Evolutionary conservation across 2,329 filamentous ascomycete genomes (phyloP).

Genomic region (Neofusicoccum sp.): DNA sequence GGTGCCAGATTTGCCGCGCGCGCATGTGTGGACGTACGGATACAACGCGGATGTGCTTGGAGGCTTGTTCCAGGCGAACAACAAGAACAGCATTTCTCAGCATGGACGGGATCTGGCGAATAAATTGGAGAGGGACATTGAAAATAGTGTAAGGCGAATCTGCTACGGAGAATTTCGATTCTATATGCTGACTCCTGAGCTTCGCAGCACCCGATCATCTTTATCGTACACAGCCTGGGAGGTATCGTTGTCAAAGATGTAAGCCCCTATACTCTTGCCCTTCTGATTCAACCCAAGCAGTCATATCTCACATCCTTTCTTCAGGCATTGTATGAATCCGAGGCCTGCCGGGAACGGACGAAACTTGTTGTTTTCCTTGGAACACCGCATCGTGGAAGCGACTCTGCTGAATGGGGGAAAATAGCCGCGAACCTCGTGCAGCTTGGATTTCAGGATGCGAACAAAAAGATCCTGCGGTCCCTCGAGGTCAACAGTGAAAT

Average conservation of each 20-base stretch:
- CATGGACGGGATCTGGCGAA: slow-evolving; percentile 33
- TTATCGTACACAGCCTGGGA: slow-evolving; percentile 44
- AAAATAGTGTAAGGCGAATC: slow-evolving; percentile 29
- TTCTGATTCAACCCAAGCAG: neutral
- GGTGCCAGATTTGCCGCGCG: slow-evolving; percentile 39
- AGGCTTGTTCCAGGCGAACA: slow-evolving; percentile 40
- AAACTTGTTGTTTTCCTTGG: slow-evolving; percentile 44
- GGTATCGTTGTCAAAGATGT: slow-evolving; percentile 45
- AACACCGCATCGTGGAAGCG: slow-evolving; percentile 44
- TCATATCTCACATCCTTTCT: slow-evolving; percentile 11
- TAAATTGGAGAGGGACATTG: slow-evolving; percentile 37
- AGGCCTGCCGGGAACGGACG: slow-evolving; percentile 30
- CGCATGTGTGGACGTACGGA: slow-evolving; percentile 45
- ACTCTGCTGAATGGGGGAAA: slow-evolving; percentile 35
- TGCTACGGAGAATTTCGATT: neutral
- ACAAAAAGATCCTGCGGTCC: slow-evolving; percentile 36
- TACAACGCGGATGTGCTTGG: slow-evolving; percentile 44
- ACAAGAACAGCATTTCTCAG: slow-evolving; percentile 43
- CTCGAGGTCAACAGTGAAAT: slow-evolving; percentile 41
- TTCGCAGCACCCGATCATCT: slow-evolving; percentile 36
- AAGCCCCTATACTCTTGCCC: slow-evolving; percentile 15
- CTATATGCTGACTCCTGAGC: slow-evolving; percentile 18
- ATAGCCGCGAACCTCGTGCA: slow-evolving; percentile 38
- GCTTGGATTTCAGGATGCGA: slow-evolving; percentile 39
- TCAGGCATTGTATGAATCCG: slow-evolving; percentile 38